Evolutionary conservation across 2,329 filamentous ascomycete species (phyloP), one percentile per base, ranked within the genome.

Genomic region (Aspergillus udagawae): DNA sequence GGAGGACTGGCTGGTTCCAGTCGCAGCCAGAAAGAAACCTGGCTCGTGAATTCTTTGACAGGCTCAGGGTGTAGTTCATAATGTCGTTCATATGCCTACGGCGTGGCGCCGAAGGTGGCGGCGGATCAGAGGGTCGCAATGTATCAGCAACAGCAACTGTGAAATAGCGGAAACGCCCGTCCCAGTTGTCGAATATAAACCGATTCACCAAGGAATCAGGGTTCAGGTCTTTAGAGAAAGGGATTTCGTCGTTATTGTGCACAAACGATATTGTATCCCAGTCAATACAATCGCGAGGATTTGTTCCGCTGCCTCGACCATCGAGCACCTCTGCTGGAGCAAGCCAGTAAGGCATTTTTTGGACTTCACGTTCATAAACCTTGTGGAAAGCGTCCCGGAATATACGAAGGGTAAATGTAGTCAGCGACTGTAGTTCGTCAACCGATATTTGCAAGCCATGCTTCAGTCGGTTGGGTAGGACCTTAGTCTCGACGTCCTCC

Each of bases 361-460:
- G 73, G 0, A 79, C 64, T 17, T 85, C 79, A 0, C 83, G 78
- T 51, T 89, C 85, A 66, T 91, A 99, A 3, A 81, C 80, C 71
- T 99, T 99, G 72, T 92, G 93, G 77, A 96, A 97, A 0, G 97
- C 79, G 64, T 97, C 91, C 17, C 84, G 77, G 71, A 95, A 97
- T 0, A 95, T 73, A 4, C 83, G 81, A 44, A 95, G 75, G 0
- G 90, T 96, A 69, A 94, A 96, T 0, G 72, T 73, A 0, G 85
- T 86, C n/a, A 97, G 70, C 1, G 77, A 70, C 0, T 82, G 73
- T 0, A 91, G 62, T 0, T 76, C 64, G 0, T 75, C 71, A 0
- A 85, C 61, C 7, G 63, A 62, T 12, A 74, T 49, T 17, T 55
- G 21, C 0, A 72, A 63, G 0, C 79, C 67, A 0, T 60, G 64